phyloP scores from a whole-genome alignment of 768 basidiomycete species.

The Pleurotus tuber-regium region DNA sequence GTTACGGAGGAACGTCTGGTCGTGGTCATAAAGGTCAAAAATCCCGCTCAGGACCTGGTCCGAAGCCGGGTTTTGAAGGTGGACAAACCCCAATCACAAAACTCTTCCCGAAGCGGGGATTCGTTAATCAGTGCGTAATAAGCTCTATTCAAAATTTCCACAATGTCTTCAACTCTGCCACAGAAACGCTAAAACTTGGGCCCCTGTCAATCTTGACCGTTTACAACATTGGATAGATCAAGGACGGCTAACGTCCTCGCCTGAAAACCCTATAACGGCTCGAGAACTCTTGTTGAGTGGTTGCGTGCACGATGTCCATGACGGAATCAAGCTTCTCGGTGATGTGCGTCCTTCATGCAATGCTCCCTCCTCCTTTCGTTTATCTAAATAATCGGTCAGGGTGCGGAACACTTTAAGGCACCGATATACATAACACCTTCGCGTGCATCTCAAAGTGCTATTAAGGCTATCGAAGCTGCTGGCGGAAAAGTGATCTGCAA shows the following conservation, averaged over 20 bases:
- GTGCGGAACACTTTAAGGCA: slow-evolving; percentile 59
- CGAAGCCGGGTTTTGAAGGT: slow-evolving; percentile 87
- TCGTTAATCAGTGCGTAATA: slow-evolving; percentile 82
- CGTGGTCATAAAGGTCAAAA: slow-evolving; percentile 96
- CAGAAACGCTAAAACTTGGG: slow-evolving; percentile 75
- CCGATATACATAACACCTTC: slow-evolving; percentile 82
- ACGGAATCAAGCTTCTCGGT: slow-evolving; percentile 90
- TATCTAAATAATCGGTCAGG: slow-evolving; percentile 38
- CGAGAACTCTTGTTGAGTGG: slow-evolving; percentile 81
- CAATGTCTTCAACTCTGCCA: slow-evolving; percentile 2
- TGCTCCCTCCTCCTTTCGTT: not conserved
- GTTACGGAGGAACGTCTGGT: slow-evolving; percentile 89
- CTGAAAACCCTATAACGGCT: slow-evolving; percentile 84
- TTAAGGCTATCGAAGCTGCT: slow-evolving; percentile 74
- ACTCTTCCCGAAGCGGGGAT: slow-evolving; percentile 90
- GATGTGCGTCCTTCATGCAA: slow-evolving; percentile 47
- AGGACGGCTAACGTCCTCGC: slow-evolving; percentile 75
- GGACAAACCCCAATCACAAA: slow-evolving; percentile 94
- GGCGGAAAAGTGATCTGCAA: slow-evolving; percentile 88
- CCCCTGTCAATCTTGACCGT: slow-evolving; percentile 82
- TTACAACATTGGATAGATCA: slow-evolving; percentile 91
- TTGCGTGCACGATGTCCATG: slow-evolving; percentile 83
- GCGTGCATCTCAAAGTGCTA: slow-evolving; percentile 83
- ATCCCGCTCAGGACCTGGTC: slow-evolving; percentile 84
- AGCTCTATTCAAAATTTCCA: not conserved